Base-by-base conservation (phyloP, 1,139 yeast species). In the Sugiyamaella castrensis region DNA sequence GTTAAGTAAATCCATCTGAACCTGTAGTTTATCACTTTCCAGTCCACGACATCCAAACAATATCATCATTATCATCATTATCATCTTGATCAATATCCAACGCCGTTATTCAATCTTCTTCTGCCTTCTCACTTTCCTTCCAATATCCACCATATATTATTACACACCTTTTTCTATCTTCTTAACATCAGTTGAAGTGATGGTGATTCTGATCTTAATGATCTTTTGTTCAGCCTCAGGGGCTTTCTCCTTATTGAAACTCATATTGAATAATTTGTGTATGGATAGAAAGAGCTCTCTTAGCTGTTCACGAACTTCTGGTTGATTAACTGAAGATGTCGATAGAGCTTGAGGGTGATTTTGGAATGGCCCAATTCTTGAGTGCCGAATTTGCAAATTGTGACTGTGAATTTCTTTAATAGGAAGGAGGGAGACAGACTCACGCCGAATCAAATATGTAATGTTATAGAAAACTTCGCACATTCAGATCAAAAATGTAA, bases 181-280 rank as follows among this genome's bases (percentile, higher is more conserved):
- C 85, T 89, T 89, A 72, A 92, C 97, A 82, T 92, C 89, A 82
- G 97, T 88, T 67, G 98, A 92, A 73, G 96, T 89, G 81, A 94
- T 84, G 74, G 98, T 91, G 80, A 94, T 91, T 84, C 98, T 89
- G 81, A 94, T 91, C 85, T 92, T 91, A 84, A 86, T 89, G 81
- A 87, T 79, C 73, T 82, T 83, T 73, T 82, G 84, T 74, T 81
- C 87, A 73, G 80, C 86, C 67, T 72, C 77, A 73, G 82, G 87
- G 80, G 87, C 92, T 81, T 88, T 88, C 59, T 71, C 74, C 66
- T 72, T 68, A 64, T 63, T 67, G 68, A 59, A 65, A 61, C 67
- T 67, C 71, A 66, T 68, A 29, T 42, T 42, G 40, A 27, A 40
- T 40, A 28, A 15, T 35, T 41, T 35, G 24, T 42, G 46, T 42